phyloP scores from a whole-genome alignment of 2,329 filamentous ascomycete species.

The Diaporthe sp. region DNA sequence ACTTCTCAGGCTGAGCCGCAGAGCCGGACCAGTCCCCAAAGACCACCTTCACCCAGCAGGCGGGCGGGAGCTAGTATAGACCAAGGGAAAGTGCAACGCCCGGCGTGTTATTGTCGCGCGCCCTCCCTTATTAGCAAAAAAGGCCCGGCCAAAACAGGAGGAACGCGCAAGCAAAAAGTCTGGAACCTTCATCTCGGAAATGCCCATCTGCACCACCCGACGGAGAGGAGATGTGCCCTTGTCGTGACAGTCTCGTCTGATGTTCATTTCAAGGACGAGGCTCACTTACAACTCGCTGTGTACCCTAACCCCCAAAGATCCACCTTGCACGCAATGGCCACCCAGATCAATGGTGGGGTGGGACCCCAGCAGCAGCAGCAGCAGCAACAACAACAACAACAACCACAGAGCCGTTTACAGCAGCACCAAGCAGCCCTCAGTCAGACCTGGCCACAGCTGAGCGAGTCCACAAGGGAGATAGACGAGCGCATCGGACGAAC shows the following conservation, averaged over 20 bases:
- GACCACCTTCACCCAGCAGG: background rate
- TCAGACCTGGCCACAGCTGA: conserved; percentile 1
- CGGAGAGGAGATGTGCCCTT: background rate
- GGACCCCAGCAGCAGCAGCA: background rate
- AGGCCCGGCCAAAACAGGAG: background rate
- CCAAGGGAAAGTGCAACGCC: conserved; percentile 31
- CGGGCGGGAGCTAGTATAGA: conserved; percentile 23
- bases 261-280: background rate
- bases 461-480: conserved; percentile 23
- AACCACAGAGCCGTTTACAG: background rate
- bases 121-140: conserved; percentile 1
- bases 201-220: background rate
- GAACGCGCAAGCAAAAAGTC: background rate
- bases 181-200: conserved; percentile 10
- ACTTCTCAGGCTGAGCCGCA: background rate
- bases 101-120: background rate
- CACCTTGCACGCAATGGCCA: conserved; percentile 13
- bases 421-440: background rate
- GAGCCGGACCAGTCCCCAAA: conserved; percentile 2
- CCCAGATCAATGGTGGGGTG: background rate
- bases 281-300: background rate
- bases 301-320: conserved; percentile 27
- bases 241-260: conserved; percentile 19
- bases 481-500: conserved; percentile 12
- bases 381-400: background rate